Evolutionary conservation across 1,284 basidiomycete genomes (phyloP).

Genomic region (Ustilago nuda): DNA sequence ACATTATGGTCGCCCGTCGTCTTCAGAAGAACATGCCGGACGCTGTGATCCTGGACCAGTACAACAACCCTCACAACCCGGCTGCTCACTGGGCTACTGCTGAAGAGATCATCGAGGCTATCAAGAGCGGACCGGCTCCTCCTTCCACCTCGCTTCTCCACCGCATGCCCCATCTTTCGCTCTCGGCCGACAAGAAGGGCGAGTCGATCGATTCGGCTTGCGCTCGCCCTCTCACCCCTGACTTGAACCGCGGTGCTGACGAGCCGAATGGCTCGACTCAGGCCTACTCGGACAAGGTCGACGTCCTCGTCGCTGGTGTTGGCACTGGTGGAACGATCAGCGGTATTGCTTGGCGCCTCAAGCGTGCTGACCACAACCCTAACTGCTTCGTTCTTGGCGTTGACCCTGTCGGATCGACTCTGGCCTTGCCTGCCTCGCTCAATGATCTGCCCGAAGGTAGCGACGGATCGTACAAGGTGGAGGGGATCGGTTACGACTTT

Average conservation of each 20-base stretch:
- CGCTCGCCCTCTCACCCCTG: conserved; percentile 50
- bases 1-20: conserved; percentile 86
- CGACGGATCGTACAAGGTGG: conserved; percentile 80
- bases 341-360: conserved; percentile 84
- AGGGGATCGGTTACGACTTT: conserved; percentile 82
- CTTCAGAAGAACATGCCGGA: conserved; percentile 83
- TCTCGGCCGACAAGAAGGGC: conserved; percentile 16
- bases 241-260: conserved; percentile 48
- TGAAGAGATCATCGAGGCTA: conserved; percentile 77
- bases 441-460: conserved; percentile 74
- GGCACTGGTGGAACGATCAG: conserved; percentile 96
- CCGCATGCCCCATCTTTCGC: conserved; percentile 70
- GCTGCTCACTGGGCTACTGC: conserved; percentile 60
- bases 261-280: conserved; percentile 29
- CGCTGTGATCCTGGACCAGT: conserved; percentile 93
- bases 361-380: conserved; percentile 60
- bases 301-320: conserved; percentile 86
- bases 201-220: conserved; percentile 17
- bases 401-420: conserved; percentile 92
- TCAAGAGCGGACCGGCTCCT: conserved; percentile 71
- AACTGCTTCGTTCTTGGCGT: conserved; percentile 78
- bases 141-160: conserved; percentile 52
- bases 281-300: conserved; percentile 72
- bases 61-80: conserved; percentile 75
- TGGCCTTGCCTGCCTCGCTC: conserved; percentile 78